Conservation (phyloP, 1,284 basidiomycete genomes). For the Mycosarcoma maydis region DNA sequence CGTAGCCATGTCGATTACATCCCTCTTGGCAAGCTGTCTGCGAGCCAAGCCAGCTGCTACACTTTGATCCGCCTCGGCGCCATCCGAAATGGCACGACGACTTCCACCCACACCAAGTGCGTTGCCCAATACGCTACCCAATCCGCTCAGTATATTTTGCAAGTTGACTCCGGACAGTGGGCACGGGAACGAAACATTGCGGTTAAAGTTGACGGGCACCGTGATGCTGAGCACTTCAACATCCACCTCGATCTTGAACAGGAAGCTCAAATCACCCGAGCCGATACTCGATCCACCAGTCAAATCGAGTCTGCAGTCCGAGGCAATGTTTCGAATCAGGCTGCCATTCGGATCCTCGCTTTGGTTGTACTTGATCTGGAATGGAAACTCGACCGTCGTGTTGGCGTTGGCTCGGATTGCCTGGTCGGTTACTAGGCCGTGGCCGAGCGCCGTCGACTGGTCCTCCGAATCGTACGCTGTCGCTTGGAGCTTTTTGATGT, state of each 20-base stretch:
- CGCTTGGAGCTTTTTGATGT: conserved; percentile 52
- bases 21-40: conserved; percentile 18
- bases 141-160: conserved; percentile 15
- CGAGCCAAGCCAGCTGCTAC: conserved; percentile 8
- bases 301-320: conserved; percentile 74
- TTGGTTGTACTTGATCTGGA: conserved; percentile 77
- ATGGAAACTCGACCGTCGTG: conserved; percentile 84
- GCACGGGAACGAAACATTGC: conserved; percentile 48
- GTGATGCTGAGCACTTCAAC: conserved; percentile 49
- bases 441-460: conserved; percentile 43
- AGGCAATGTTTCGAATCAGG: conserved; percentile 76
- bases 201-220: conserved; percentile 44
- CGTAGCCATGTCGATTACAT: conserved; percentile 11
- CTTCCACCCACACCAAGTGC: not conserved
- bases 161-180: conserved; percentile 29
- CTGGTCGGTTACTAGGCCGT: conserved; percentile 69
- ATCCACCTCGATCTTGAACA: conserved; percentile 49
- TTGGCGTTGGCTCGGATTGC: conserved; percentile 75
- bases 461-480: conserved; percentile 51
- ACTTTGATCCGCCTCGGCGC: not conserved
- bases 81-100: conserved; percentile 6
- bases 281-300: conserved; percentile 58
- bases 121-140: conserved; percentile 12
- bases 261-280: conserved; percentile 36
- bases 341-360: conserved; percentile 72